These are phyloP conservation scores for Aspergillus jensenii DNA, from an alignment of 2,329 filamentous ascomycete genomes.

Conservation along the genomic window DNA sequence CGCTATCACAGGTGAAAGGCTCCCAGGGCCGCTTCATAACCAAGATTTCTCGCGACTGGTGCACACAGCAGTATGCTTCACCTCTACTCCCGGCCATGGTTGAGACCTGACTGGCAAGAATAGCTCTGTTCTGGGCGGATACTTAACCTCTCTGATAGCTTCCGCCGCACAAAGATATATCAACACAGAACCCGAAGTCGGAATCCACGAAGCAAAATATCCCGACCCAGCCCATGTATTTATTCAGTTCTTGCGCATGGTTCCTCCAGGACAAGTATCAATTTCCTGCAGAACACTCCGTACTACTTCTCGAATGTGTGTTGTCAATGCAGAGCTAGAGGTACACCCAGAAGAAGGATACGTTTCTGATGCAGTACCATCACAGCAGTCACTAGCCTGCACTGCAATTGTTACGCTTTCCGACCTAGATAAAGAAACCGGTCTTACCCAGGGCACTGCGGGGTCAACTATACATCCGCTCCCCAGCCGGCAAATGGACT, in stretches of 20 bases:
- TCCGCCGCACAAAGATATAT: conserved; percentile 17
- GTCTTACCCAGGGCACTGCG: conserved; percentile 13
- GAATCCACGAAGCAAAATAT: conserved; percentile 1
- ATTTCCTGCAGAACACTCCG: conserved; percentile 18
- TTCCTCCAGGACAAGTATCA: conserved; percentile 15
- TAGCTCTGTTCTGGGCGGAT: conserved; percentile 24
- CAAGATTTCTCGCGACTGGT: conserved; percentile 21
- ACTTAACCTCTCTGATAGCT: conserved; percentile 20
- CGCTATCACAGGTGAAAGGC: conserved; percentile 12
- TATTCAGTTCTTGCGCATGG: conserved; percentile 21
- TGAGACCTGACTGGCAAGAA: background rate
- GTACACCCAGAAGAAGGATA: background rate
- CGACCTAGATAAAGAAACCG: conserved; percentile 18
- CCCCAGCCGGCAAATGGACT: conserved; percentile 18
- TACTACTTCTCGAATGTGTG: conserved; percentile 18
- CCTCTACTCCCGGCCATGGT: background rate
- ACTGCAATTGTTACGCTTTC: conserved; percentile 18
- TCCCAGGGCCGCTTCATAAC: conserved; percentile 14
- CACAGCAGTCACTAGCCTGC: background rate
- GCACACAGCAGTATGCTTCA: conserved; percentile 22
- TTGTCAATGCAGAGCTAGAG: conserved; percentile 18
- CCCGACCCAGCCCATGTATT: conserved; percentile 22
- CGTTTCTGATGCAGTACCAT: background rate
- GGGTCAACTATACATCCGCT: background rate
- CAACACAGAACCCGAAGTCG: conserved; percentile 8